Evolutionary conservation across 352 stramenopile genomes (phyloP), one percentile per base, ranked within the genome.

Genomic region (Pythium insidiosum): DNA sequence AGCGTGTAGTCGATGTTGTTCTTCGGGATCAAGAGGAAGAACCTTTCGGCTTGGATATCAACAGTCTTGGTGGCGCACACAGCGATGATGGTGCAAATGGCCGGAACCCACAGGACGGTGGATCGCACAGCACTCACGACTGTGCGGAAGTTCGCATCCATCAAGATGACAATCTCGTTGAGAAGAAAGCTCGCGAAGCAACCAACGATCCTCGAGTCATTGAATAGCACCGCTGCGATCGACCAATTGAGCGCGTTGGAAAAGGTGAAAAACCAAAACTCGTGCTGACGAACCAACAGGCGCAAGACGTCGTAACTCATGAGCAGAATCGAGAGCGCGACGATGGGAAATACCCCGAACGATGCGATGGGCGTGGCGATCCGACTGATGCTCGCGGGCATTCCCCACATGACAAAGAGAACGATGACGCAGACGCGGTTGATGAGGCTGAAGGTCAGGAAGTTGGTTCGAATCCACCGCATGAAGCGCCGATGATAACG

Each of bases 191-290:
- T 55, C 0, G 35, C 29, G 13, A 63, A 18, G 40, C 54, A 62
- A 4, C 21, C 35, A 2, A 50, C 4, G 18, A 47, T 31, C 2
- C 54, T 48, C 5, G 35, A 2, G n/a, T 57, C 48, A 5, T 50
- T 47, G 23, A 63, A 48, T 0, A 58, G 36, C 4, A 47, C 30
- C 0, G 38, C 26, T 0, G 40, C 49, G 18, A 63, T 40, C 22
- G 23, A 19, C 54, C 54, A 63, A 35, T 58, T 55, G 30, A 38
- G 18, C 1, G 40, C 12, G 36, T 63, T 58, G n/a, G 53, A 54
- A 2, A 48, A 5, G 7, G 39, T 58, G 34, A 63, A 63, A 35
- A 63, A 39, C 48, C 54, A 63, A 20, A 58, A 58, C 38, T 63
- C 54, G 35, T 58, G 53, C 16, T 62, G 54, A 5, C 26, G 25